A percentile compares a stretch with the other conserved stretches of the same genome.
Evolutionary conservation across 2,329 filamentous ascomycete species (phyloP).

Genomic region (Cladosporium sp.): DNA sequence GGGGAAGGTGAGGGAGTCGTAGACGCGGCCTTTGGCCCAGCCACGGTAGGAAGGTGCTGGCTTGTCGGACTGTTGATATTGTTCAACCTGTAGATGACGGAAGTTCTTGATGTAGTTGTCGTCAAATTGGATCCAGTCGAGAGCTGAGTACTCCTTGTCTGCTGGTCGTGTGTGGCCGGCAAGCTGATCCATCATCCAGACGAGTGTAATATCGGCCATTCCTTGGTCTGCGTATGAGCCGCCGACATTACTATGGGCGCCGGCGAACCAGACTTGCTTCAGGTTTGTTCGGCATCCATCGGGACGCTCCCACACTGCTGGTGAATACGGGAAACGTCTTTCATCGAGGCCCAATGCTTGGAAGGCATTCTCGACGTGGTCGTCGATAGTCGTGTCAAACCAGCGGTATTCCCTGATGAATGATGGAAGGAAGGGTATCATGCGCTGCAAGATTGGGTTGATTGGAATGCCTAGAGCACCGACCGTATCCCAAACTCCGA

Average conservation of each 20-base stretch:
- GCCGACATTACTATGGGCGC: slow-evolving; percentile 56
- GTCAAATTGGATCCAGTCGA: slow-evolving; percentile 42
- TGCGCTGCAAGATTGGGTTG: slow-evolving; percentile 36
- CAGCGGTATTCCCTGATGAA: slow-evolving; percentile 39
- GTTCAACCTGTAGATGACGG: slow-evolving; percentile 32
- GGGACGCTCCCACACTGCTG: slow-evolving; percentile 52
- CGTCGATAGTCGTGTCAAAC: slow-evolving; percentile 40
- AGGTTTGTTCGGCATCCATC: slow-evolving; percentile 39
- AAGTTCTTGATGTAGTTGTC: slow-evolving; percentile 36
- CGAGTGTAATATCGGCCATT: slow-evolving; percentile 43
- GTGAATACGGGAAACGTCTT: slow-evolving; percentile 52
- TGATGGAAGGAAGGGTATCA: slow-evolving; percentile 31
- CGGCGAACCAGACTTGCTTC: slow-evolving; percentile 60
- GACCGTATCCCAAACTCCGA: slow-evolving; percentile 55
- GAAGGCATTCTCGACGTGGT: slow-evolving; percentile 55
- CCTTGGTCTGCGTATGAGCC: slow-evolving; percentile 44
- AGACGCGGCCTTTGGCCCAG: slow-evolving; percentile 40
- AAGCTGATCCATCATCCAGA: slow-evolving; percentile 47
- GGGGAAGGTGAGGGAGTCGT: slow-evolving; percentile 40
- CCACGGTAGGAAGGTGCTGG: slow-evolving; percentile 26
- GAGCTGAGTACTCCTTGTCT: slow-evolving; percentile 29
- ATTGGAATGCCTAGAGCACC: slow-evolving; percentile 42
- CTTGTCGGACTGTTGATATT: slow-evolving; percentile 27
- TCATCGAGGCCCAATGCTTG: slow-evolving; percentile 60
- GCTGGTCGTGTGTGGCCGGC: slow-evolving; percentile 34